Percentiles rank a stretch among this genome's conserved stretches.
Conservation (phyloP, 139 green algal species). For the Haematococcus lacustris region DNA sequence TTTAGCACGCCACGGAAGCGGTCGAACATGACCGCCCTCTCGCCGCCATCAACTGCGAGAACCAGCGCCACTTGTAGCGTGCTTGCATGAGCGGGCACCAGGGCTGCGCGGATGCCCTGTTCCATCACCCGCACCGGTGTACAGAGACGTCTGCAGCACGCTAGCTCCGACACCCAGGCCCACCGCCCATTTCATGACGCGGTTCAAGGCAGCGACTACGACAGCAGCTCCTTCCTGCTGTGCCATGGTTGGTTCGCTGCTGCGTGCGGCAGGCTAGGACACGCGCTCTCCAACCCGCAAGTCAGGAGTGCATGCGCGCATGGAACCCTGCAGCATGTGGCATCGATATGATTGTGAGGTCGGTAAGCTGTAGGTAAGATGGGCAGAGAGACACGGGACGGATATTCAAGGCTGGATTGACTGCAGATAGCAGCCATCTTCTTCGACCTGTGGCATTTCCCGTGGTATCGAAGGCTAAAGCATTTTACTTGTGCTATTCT, state of each 20-base stretch:
- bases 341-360: neutral
- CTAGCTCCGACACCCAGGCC: conserved; percentile 64
- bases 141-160: conserved; percentile 72
- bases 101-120: neutral
- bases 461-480: no score
- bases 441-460: no score
- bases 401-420: neutral
- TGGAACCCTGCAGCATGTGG: neutral
- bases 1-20: conserved; percentile 82
- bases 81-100: neutral
- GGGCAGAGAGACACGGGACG: neutral
- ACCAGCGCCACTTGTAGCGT: neutral
- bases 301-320: neutral
- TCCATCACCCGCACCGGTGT: conserved; percentile 53
- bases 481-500: no score
- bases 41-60: conserved; percentile 88
- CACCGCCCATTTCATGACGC: conserved; percentile 71
- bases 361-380: neutral
- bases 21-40: conserved; percentile 97
- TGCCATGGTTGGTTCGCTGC: conserved; percentile 17
- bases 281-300: neutral
- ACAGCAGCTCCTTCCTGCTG: conserved; percentile 15
- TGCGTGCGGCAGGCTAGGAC: neutral
- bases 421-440: neutral
- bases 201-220: conserved; percentile 53